phyloP scores from a whole-genome alignment of 768 basidiomycete genomes.

The Harrya chromipes region DNA sequence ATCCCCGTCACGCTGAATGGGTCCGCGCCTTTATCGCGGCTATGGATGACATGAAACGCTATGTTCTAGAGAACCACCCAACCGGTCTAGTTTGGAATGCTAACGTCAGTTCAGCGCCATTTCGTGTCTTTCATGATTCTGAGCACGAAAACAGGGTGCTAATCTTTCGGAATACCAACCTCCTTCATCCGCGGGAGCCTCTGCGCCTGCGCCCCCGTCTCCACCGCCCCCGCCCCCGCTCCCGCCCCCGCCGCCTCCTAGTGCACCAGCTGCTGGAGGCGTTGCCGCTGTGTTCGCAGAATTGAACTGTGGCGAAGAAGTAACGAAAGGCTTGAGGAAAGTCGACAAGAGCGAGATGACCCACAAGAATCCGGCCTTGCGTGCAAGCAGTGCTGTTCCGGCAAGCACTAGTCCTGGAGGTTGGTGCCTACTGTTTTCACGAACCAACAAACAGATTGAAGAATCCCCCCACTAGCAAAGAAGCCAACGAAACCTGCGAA shows the following conservation, averaged over 20 bases:
- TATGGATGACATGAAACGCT: slow-evolving; percentile 77
- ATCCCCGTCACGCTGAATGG: slow-evolving; percentile 88
- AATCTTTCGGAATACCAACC: slow-evolving; percentile 52
- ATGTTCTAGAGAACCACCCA: slow-evolving; percentile 80
- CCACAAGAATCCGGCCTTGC: slow-evolving; percentile 92
- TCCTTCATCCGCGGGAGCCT: slow-evolving; percentile 28
- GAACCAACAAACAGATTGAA: not conserved
- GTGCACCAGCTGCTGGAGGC: slow-evolving; percentile 45
- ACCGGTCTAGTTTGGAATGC: slow-evolving; percentile 90
- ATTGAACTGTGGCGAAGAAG: slow-evolving; percentile 83
- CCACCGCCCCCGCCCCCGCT: slow-evolving; percentile 48
- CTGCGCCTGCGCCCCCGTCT: no score
- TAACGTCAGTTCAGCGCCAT: slow-evolving; percentile 44
- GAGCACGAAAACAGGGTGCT: slow-evolving; percentile 45
- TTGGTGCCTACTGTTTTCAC: slow-evolving; percentile 27
- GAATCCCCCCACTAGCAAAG: slow-evolving; percentile 39
- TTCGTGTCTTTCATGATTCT: not conserved
- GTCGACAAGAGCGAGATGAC: slow-evolving; percentile 98
- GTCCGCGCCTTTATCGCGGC: slow-evolving; percentile 65
- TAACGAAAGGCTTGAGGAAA: slow-evolving; percentile 89
- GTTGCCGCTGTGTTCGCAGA: slow-evolving; percentile 85
- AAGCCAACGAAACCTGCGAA: slow-evolving; percentile 81
- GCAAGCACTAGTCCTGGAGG: slow-evolving; percentile 33
- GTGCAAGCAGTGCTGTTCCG: slow-evolving; percentile 53
- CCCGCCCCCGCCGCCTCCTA: slow-evolving; percentile 49